Percentiles rank a stretch among this genome's conserved stretches.
These are phyloP conservation scores for Eucalyptus pumila DNA, from an alignment of 345 rosid species.

Conservation along the genomic window DNA sequence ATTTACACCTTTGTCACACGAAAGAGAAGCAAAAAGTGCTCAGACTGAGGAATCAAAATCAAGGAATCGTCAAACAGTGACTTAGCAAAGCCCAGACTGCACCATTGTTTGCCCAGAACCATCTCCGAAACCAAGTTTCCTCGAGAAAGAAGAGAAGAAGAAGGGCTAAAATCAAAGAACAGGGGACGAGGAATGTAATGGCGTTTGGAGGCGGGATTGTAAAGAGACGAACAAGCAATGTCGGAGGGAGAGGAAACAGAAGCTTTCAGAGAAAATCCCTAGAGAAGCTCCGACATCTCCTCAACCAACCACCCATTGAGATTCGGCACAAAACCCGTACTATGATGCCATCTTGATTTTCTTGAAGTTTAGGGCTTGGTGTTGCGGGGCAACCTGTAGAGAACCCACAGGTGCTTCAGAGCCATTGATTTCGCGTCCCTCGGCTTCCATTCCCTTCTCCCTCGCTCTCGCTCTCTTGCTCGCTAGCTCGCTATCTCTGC, in stretches of 20 bases:
- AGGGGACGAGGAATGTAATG: background rate
- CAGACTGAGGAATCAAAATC: background rate
- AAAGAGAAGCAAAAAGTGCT: background rate
- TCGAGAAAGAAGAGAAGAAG: background rate
- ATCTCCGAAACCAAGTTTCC: background rate
- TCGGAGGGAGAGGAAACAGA: background rate
- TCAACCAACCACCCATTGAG: background rate
- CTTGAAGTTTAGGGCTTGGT: fast-evolving
- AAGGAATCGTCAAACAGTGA: background rate
- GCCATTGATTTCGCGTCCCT: background rate
- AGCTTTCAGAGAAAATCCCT: background rate
- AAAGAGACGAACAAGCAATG: background rate
- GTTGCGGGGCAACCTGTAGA: background rate
- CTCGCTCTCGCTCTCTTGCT: background rate
- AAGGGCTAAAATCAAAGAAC: background rate
- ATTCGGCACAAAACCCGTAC: background rate
- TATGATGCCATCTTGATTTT: background rate
- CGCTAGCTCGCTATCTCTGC: background rate
- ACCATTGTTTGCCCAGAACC: fast-evolving
- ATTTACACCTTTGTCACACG: background rate
- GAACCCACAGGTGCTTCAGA: background rate
- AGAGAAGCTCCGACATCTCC: background rate
- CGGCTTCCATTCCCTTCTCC: background rate
- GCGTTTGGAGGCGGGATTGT: background rate
- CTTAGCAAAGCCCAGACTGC: background rate